Evolutionary conservation across 1,284 basidiomycete genomes (phyloP), one percentile per base, ranked within the genome.

Genomic region (Apiotrichum brassicae): DNA sequence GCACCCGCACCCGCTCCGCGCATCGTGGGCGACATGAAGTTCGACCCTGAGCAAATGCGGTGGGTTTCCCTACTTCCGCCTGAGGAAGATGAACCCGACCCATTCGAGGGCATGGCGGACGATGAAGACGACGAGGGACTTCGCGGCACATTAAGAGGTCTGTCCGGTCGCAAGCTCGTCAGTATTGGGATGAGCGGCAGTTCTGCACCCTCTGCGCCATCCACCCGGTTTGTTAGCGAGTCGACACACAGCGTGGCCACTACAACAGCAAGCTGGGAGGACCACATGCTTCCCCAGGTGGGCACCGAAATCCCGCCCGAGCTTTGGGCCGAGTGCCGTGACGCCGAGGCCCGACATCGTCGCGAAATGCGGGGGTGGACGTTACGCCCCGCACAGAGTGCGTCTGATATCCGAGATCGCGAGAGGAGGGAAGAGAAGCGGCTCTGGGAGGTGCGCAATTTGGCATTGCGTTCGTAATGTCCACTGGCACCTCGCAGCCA

Each of bases 11-110:
- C 62, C 1, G 39, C 54, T 2, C 58, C 70, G 11, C 81, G 88
- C 47, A 83, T 92, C 63, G 92, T 97, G 13, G 93, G 93, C 45
- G 91, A 92, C 76, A 97, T 97, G 93, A 82, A 91, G 43, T 97
- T 97, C 63, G 93, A 97, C 74, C 91, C 94, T 2, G 68, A 82
- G 45, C 81, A 83, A 35, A 95, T 97, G 90, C 87, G 87, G 64
- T 97, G 93, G 93, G 82, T 93, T 62, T 88, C 84, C 46, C 86
- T 81, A 42, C 75, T 85, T 39, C 78, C 84, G 3, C 83, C 86
- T 8, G 92, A 92, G 53, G 89, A 94, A 62, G 89, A 93, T 35
- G 91, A 94, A 68, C 86, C 87, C 13, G 91, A 95, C 64, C 85
- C 92, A 14, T 93, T 93, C 68, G 91, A 86, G 39, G 86, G 85